Conservation (phyloP, 306 rosid species). For the Gastrolobium bilobum region DNA sequence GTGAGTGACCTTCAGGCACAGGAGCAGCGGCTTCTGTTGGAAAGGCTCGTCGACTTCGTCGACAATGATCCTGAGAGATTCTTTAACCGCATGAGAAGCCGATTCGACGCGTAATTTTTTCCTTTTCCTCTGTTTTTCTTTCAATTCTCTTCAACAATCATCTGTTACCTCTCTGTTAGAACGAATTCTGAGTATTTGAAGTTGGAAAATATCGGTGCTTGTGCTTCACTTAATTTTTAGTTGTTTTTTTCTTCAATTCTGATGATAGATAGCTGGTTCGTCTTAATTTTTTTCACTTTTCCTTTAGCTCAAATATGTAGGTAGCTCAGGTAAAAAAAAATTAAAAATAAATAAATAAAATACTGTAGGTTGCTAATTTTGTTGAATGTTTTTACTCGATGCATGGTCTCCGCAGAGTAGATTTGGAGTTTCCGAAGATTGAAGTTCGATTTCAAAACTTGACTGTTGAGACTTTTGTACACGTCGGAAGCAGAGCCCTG, state of each 20-base stretch:
- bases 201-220: neutral
- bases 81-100: slow-evolving; percentile 74
- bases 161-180: slow-evolving; percentile 1
- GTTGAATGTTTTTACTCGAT: neutral
- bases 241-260: neutral
- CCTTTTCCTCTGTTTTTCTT: neutral
- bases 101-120: slow-evolving; percentile 80
- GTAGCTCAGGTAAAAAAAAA: neutral
- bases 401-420: slow-evolving; percentile 66
- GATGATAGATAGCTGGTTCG: neutral
- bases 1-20: slow-evolving; percentile 67
- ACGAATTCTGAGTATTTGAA: neutral
- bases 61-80: slow-evolving; percentile 80
- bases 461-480: slow-evolving; percentile 86
- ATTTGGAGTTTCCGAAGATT: slow-evolving; percentile 87
- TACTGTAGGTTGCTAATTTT: neutral
- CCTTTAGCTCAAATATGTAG: slow-evolving; percentile 23
- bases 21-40: slow-evolving; percentile 76
- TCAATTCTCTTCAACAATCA: neutral
- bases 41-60: slow-evolving; percentile 63
- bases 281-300: slow-evolving; percentile 8
- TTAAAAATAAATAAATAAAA: no score
- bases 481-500: slow-evolving; percentile 94
- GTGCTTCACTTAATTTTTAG: neutral
- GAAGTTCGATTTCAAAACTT: slow-evolving; percentile 90